These are phyloP conservation scores for Fusarium napiforme DNA, from an alignment of 2,329 filamentous ascomycete genomes.

Conservation along the genomic window DNA sequence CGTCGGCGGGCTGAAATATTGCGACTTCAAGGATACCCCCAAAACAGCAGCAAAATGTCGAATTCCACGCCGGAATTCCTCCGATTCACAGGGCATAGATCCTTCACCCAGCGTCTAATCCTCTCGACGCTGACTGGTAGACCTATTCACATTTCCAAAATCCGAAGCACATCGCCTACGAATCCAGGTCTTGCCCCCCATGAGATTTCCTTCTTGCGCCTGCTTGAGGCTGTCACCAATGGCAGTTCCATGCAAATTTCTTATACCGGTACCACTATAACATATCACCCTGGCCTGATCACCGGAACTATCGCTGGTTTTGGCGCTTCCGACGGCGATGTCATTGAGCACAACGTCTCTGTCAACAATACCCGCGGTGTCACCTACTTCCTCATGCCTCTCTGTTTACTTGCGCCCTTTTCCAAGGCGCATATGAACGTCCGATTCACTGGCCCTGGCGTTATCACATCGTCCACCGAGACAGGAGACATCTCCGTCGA, in stretches of 20 bases:
- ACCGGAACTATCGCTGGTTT: conserved; percentile 83
- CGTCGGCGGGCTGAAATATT: conserved; percentile 27
- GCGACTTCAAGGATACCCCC: conserved; percentile 40
- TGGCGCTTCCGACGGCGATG: conserved; percentile 75
- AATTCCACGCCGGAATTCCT: conserved; percentile 65
- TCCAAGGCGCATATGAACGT: conserved; percentile 92
- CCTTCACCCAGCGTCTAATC: conserved; percentile 84
- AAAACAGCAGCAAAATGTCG: conserved; percentile 52
- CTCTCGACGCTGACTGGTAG: conserved; percentile 92
- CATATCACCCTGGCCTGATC: conserved; percentile 92
- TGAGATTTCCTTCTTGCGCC: conserved; percentile 94
- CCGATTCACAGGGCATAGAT: conserved; percentile 85
- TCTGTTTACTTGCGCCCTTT: conserved; percentile 92
- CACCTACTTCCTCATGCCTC: conserved; percentile 89
- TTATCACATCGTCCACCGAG: conserved; percentile 88
- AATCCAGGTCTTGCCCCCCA: conserved; percentile 89
- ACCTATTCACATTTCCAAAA: conserved; percentile 91
- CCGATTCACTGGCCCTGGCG: conserved; percentile 87
- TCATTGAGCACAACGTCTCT: conserved; percentile 84
- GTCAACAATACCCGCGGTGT: conserved; percentile 81
- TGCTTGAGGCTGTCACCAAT: conserved; percentile 95
- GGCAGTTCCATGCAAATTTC: conserved; percentile 95
- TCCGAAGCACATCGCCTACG: conserved; percentile 86
- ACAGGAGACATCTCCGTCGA: conserved; percentile 90
- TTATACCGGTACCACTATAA: conserved; percentile 92